Conservation (phyloP, 208 protist genomes). For the Porcisia hertigi region DNA sequence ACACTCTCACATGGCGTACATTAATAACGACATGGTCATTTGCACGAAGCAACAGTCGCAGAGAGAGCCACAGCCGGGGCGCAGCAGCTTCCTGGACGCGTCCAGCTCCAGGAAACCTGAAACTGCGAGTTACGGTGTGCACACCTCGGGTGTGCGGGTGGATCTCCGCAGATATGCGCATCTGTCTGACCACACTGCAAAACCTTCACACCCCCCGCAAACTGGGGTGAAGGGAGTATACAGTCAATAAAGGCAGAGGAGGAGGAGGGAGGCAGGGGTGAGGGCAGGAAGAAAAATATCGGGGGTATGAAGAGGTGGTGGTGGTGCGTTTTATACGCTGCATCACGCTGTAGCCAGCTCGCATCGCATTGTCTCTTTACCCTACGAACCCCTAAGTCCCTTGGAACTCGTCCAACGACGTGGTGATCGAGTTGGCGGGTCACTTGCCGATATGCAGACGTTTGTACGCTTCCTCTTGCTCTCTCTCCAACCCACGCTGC, state of each 20-base stretch:
- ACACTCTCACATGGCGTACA: background rate
- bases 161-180: background rate
- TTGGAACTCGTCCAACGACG: background rate
- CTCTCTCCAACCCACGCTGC: constrained; percentile 42
- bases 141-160: background rate
- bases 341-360: background rate
- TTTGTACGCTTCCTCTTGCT: constrained; percentile 27
- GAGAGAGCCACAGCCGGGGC: background rate
- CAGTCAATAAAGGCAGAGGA: background rate
- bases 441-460: constrained; percentile 26
- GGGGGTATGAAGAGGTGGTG: background rate
- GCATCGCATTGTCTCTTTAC: background rate
- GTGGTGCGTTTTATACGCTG: background rate
- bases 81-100: background rate
- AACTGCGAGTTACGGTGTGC: background rate
- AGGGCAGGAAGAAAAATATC: background rate
- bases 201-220: background rate
- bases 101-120: background rate
- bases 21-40: background rate
- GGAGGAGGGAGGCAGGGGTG: background rate
- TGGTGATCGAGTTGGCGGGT: background rate
- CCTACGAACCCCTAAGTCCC: background rate
- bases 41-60: background rate
- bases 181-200: background rate
- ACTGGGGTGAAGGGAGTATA: background rate